phyloP scores from a whole-genome alignment of 2,329 filamentous ascomycete species.

The Fusarium floridanum region DNA sequence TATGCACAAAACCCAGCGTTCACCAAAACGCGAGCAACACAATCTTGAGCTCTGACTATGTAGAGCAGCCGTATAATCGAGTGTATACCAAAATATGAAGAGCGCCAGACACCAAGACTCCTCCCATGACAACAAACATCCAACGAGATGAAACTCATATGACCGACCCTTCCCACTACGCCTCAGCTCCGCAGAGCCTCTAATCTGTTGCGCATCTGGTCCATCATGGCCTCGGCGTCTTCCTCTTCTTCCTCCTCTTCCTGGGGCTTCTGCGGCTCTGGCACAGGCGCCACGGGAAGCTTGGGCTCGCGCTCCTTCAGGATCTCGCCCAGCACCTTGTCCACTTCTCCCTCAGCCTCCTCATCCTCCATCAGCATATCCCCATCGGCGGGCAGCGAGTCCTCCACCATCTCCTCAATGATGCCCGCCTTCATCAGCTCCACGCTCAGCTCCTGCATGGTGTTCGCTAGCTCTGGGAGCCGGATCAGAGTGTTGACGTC shows the following conservation, averaged over 20 bases:
- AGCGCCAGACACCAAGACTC: conserved; percentile 40
- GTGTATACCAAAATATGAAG: conserved; percentile 34
- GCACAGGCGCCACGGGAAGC: conserved; percentile 67
- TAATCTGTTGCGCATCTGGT: conserved; percentile 92
- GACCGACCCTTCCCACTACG: neutral
- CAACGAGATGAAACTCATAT: conserved; percentile 12
- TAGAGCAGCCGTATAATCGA: conserved; percentile 21
- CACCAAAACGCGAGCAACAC: neutral
- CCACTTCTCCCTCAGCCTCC: conserved; percentile 83
- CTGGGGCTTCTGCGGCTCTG: conserved; percentile 65
- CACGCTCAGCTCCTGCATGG: conserved; percentile 87
- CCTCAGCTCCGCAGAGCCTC: conserved; percentile 88
- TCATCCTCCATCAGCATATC: conserved; percentile 81
- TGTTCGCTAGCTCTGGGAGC: conserved; percentile 86
- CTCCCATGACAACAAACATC: conserved; percentile 33
- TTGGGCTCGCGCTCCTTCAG: conserved; percentile 80
- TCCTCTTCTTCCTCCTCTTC: conserved; percentile 74
- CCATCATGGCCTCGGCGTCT: conserved; percentile 89
- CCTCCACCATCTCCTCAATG: conserved; percentile 96
- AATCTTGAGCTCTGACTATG: neutral
- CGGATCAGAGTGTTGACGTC: conserved; percentile 90
- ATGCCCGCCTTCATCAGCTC: conserved; percentile 96
- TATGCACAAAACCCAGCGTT: neutral
- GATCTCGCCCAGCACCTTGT: conserved; percentile 92
- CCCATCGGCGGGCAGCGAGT: conserved; percentile 82